Conservation (phyloP, 202 grass and related monocot genomes). For the Saccharum hybrid region DNA sequence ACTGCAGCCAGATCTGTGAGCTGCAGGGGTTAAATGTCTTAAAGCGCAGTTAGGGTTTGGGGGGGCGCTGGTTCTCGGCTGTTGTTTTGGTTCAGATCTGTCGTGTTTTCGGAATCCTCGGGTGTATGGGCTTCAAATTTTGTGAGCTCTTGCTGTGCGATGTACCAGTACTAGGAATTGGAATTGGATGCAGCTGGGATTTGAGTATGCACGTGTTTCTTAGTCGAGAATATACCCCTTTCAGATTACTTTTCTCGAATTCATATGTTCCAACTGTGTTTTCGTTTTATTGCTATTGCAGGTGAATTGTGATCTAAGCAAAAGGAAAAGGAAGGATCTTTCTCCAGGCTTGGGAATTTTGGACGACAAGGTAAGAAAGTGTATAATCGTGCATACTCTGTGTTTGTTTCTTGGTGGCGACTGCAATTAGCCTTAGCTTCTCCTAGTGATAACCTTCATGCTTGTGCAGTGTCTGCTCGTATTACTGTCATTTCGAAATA, state of each 20-base stretch:
- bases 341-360: not conserved
- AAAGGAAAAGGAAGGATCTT: not conserved
- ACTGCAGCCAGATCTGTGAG: not conserved
- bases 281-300: not conserved
- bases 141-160: not conserved
- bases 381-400: slow-evolving; percentile 17
- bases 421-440: not conserved
- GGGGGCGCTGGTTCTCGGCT: not conserved
- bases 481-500: not conserved
- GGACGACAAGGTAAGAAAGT: slow-evolving; percentile 69
- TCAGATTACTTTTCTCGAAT: not conserved
- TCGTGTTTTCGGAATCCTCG: not conserved
- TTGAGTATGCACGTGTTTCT: not conserved
- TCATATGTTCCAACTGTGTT: not conserved
- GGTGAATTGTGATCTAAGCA: slow-evolving; percentile 6
- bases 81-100: slow-evolving; percentile 40
- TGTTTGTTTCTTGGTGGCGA: not conserved
- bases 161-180: not conserved
- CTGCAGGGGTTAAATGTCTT: not conserved
- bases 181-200: not conserved
- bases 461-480: not conserved
- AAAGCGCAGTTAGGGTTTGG: not conserved
- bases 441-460: not conserved
- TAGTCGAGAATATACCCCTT: not conserved
- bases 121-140: not conserved